Base-by-base conservation (phyloP, 805 yeast species). In the Sugiyamaella lignohabitans region DNA sequence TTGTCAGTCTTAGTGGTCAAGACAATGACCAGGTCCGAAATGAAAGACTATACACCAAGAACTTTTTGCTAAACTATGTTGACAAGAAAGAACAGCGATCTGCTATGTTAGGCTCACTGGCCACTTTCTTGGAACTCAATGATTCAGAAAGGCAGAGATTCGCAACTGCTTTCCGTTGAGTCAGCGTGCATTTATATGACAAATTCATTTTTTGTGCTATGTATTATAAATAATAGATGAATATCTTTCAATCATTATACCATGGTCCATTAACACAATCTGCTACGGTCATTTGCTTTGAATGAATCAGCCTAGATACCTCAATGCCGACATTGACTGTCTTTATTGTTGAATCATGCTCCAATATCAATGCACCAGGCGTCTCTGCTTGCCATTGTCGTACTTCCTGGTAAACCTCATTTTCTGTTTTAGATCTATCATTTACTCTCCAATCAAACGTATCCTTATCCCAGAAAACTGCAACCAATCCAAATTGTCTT, bases 81-180 rank as follows among this genome's bases (percentile, higher is more conserved):
- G 96, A 89, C 59, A 96, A 86, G 60, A 84, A 76, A 59, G 98
- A 91, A n/a, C 97, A 89, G 64, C 73, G 98, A 49, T 79, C 73
- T 23, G 87, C 82, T 62, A 72, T 91, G 38, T 68, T 93, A 27
- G 97, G 98, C 0, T 98, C 93, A 4, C 70, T 91, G 20, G 76
- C 89, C 42, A 80, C 86, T 53, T 64, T 91, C 43, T 73, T 91
- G 50, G 78, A 80, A 46, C 67, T 91, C 59, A 78, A 73, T 42
- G 78, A 75, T 44, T 76, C 72, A 4, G 98, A 91, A 53, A 93
- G 85, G 61, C 75, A 75, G 54, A 76, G 87, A 57, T 69, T 91
- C n/a, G 54, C 83, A 53, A 60, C 69, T 39, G 84, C 87, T 2
- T 43, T 64, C 19, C 52, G 53, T 30, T 16, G 17, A 27, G 43